Conservation (phyloP, 176 grass and related monocot genomes). For the Triticum monococcum region DNA sequence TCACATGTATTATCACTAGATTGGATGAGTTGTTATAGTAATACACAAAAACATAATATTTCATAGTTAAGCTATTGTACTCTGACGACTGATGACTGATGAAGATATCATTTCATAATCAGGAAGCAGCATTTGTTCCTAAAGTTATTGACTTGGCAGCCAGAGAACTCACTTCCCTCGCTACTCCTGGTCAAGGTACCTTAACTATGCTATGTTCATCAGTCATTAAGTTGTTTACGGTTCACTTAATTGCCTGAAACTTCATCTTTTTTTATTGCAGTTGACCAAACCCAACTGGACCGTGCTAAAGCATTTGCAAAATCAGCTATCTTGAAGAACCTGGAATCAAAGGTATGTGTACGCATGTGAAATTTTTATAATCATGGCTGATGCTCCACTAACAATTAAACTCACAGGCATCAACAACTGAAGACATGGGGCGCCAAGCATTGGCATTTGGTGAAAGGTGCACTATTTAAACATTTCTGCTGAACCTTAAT, state of each 20-base stretch:
- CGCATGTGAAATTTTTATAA: constrained; percentile 23
- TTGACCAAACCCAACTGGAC: constrained; percentile 81
- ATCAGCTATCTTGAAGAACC: constrained; percentile 63
- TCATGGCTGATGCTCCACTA: constrained; percentile 18
- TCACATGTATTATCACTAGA: not conserved
- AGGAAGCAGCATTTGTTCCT: constrained; percentile 77
- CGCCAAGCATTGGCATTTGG: constrained; percentile 83
- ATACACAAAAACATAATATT: not conserved
- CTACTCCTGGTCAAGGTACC: constrained; percentile 89
- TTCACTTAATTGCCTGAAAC: constrained; percentile 31
- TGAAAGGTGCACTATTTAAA: constrained; percentile 63
- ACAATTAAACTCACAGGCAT: constrained; percentile 42
- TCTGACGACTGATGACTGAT: not conserved
- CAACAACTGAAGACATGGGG: constrained; percentile 75
- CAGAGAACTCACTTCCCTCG: constrained; percentile 71
- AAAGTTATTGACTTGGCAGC: constrained; percentile 92
- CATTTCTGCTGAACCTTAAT: constrained; percentile 4
- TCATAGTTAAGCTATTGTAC: not conserved
- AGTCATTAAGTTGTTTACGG: constrained; percentile 20
- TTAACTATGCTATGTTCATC: constrained; percentile 15
- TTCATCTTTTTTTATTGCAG: constrained; percentile 37
- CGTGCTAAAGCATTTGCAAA: constrained; percentile 84
- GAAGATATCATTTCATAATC: constrained; percentile 26
- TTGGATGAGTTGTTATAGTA: not conserved
- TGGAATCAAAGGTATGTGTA: constrained; percentile 71